Evolutionary conservation across 2,329 filamentous ascomycete species (phyloP).

Genomic region (Coniochaeta sp.): DNA sequence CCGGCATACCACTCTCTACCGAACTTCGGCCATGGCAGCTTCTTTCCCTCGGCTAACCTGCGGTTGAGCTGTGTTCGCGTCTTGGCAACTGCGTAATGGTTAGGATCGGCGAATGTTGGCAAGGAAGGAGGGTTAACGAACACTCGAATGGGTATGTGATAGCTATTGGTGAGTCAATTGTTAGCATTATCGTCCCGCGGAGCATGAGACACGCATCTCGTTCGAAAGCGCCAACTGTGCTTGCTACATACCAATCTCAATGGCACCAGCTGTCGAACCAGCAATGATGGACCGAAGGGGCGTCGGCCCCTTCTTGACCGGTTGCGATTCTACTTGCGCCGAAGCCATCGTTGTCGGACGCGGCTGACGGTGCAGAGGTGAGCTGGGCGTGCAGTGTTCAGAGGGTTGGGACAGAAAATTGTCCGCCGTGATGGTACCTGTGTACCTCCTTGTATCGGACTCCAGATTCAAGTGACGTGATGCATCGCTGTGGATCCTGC

Average conservation of each 20-base stretch:
- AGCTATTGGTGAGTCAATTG: slow-evolving; percentile 29
- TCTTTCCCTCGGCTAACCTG: slow-evolving; percentile 70
- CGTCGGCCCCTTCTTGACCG: slow-evolving; percentile 54
- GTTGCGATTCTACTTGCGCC: slow-evolving; percentile 2
- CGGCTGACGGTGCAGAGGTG: neutral
- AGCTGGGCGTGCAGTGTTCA: neutral
- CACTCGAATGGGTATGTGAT: slow-evolving; percentile 95
- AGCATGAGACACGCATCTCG: neutral
- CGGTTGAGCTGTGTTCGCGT: slow-evolving; percentile 90
- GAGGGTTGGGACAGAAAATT: neutral
- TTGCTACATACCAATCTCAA: slow-evolving; percentile 72
- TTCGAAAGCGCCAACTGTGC: neutral
- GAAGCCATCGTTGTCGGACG: neutral
- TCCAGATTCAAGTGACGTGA: neutral
- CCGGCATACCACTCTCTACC: slow-evolving; percentile 95
- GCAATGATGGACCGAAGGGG: slow-evolving; percentile 84
- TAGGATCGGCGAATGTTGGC: slow-evolving; percentile 5
- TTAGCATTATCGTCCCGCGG: slow-evolving; percentile 14
- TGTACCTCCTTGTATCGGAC: neutral
- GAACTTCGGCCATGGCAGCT: slow-evolving; percentile 91
- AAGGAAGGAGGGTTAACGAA: slow-evolving; percentile 32
- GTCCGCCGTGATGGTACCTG: neutral
- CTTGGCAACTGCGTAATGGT: slow-evolving; percentile 64
- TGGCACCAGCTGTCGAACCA: slow-evolving; percentile 84
- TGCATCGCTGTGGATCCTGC: neutral